These are phyloP conservation scores for Amylocarpus encephaloides DNA, from an alignment of 2,329 filamentous ascomycete species.

Conservation along the genomic window DNA sequence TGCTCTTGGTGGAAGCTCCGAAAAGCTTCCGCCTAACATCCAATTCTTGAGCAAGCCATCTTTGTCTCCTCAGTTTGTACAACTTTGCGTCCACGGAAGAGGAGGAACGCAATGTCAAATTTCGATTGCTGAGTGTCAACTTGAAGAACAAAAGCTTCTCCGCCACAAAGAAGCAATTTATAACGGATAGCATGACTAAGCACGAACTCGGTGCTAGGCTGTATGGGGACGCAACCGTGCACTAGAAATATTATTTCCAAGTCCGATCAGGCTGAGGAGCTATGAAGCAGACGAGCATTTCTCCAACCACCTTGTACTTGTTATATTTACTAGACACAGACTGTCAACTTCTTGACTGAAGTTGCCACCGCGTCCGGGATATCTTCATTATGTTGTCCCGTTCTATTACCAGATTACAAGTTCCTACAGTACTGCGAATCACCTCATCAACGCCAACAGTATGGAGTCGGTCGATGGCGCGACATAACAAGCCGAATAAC, in stretches of 20 bases:
- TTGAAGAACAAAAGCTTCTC: constrained; percentile 37
- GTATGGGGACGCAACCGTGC: neutral
- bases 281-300: neutral
- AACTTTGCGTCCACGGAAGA: constrained; percentile 49
- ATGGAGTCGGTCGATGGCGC: constrained; percentile 41
- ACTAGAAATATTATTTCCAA: constrained; percentile 8
- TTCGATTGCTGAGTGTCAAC: constrained; percentile 48
- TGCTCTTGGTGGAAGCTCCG: constrained; percentile 22
- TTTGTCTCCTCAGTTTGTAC: constrained; percentile 45
- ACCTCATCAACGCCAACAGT: constrained; percentile 30
- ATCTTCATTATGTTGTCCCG: constrained; percentile 29
- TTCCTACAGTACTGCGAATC: constrained; percentile 29
- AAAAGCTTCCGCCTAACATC: constrained; percentile 27
- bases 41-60: constrained; percentile 33
- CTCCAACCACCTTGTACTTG: neutral
- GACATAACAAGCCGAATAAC: constrained; percentile 31
- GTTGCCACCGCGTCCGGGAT: constrained; percentile 14
- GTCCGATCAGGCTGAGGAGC: constrained; percentile 3
- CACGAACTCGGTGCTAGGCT: constrained; percentile 2
- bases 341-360: constrained; percentile 27
- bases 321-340: neutral
- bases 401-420: constrained; percentile 25
- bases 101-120: constrained; percentile 51
- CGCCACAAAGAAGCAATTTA: too few species aligned
- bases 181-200: too few species aligned